Evolutionary conservation across 2,329 filamentous ascomycete species (phyloP).

Genomic region (Cercospora sp.): DNA sequence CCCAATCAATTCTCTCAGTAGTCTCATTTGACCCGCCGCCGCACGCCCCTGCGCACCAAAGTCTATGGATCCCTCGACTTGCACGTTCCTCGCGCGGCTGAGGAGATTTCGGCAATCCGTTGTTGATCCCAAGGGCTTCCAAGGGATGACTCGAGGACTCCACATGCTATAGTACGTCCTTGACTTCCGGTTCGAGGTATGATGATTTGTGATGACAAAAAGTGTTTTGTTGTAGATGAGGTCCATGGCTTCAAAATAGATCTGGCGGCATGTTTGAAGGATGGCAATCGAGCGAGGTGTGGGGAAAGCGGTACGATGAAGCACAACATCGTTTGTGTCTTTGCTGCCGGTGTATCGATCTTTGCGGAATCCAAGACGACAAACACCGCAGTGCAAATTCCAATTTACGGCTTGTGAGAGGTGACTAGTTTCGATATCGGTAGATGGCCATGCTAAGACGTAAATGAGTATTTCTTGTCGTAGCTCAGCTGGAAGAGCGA

Average conservation of each 20-base stretch:
- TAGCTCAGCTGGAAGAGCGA: conserved; percentile 2
- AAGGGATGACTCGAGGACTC: neutral
- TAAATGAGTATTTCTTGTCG: neutral
- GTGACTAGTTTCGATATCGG: no score
- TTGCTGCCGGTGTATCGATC: neutral
- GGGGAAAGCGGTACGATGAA: neutral
- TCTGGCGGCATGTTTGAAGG: conserved; percentile 1
- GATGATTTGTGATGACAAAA: neutral
- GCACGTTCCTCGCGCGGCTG: neutral
- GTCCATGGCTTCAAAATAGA: neutral
- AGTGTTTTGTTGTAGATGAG: conserved; percentile 1
- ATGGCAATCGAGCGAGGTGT: neutral
- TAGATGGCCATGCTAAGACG: neutral
- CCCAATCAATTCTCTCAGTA: neutral
- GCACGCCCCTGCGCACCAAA: neutral
- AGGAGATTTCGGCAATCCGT: neutral
- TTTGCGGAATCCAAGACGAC: neutral
- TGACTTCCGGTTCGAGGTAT: no score
- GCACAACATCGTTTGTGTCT: neutral
- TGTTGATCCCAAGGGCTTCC: neutral
- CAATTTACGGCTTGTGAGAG: no score
- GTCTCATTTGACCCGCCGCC: neutral
- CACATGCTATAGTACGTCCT: no score
- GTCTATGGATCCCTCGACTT: neutral
- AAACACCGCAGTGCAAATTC: neutral